A percentile compares a stretch with the other conserved stretches of the same genome.
Evolutionary conservation across 345 rosid species (phyloP).

Genomic region (Gossypium thurberi): DNA sequence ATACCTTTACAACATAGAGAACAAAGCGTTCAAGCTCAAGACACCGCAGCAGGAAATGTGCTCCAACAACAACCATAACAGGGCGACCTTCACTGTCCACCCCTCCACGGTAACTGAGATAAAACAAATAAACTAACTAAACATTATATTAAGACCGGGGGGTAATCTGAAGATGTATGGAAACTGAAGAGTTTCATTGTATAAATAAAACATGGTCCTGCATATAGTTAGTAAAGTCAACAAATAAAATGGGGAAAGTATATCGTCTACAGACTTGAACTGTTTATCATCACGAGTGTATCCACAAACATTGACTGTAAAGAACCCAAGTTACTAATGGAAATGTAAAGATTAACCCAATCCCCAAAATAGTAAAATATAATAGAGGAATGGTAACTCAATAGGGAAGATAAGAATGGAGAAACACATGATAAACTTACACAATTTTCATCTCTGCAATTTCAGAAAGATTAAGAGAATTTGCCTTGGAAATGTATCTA

Average conservation of each 20-base stretch:
- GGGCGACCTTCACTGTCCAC: conserved; percentile 91
- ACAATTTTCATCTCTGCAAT: conserved; percentile 96
- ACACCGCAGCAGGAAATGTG: conserved; percentile 88
- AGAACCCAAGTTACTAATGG: background rate
- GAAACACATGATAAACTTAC: conserved; percentile 37
- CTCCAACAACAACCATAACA: conserved; percentile 96
- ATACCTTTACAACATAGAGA: conserved; percentile 71
- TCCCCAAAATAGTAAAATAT: background rate
- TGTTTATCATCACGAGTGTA: background rate
- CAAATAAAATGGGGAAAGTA: background rate
- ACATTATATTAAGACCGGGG: background rate
- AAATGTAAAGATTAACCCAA: background rate
- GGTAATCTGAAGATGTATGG: conserved; percentile 12
- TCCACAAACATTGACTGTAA: background rate
- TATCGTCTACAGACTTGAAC: background rate
- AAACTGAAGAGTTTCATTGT: background rate
- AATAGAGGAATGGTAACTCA: background rate
- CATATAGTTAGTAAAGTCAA: background rate
- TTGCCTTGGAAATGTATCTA: conserved; percentile 90
- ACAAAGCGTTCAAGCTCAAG: conserved; percentile 91
- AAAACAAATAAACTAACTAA: conserved; percentile 18
- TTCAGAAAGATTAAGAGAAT: conserved; percentile 84
- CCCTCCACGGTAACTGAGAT: conserved; percentile 92
- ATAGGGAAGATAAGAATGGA: background rate
- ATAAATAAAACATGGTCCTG: background rate